These are phyloP conservation scores for Penicillium fimorum DNA, from an alignment of 495 filamentous ascomycete genomes.

Conservation along the genomic window DNA sequence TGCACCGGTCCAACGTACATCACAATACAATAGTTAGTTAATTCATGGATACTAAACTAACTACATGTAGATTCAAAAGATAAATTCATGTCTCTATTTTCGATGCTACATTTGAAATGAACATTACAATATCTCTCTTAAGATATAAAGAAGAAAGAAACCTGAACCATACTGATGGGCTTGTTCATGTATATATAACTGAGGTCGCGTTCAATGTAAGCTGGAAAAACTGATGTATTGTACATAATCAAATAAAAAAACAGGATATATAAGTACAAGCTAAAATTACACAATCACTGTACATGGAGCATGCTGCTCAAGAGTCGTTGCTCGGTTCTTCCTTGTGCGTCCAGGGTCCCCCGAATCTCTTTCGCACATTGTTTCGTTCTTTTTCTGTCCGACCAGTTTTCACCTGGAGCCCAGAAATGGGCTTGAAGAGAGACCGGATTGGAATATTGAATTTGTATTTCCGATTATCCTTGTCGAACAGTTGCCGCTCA, in stretches of 20 bases:
- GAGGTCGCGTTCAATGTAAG: background rate
- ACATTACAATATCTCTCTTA: too few species aligned
- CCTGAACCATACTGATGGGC: too few species aligned
- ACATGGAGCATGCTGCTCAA: constrained; percentile 5
- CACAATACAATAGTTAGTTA: too few species aligned
- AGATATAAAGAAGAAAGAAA: background rate
- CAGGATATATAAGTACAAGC: constrained; percentile 17
- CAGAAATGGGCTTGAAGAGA: background rate
- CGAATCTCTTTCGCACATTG: background rate
- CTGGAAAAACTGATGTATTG: background rate
- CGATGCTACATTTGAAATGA: too few species aligned
- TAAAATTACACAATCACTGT: constrained; percentile 19
- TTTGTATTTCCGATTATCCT: background rate
- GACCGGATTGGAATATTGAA: background rate
- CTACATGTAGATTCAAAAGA: too few species aligned
- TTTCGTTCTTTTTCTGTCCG: background rate
- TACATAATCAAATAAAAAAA: constrained; percentile 1
- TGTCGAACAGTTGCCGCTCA: background rate
- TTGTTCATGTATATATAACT: background rate
- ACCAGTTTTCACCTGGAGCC: background rate
- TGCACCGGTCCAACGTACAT: too few species aligned
- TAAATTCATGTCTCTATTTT: too few species aligned
- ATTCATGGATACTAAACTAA: too few species aligned
- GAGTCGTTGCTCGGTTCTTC: background rate
- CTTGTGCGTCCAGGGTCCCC: background rate